phyloP scores from a whole-genome alignment of 306 rosid species.

The Arachis stenosperma region DNA sequence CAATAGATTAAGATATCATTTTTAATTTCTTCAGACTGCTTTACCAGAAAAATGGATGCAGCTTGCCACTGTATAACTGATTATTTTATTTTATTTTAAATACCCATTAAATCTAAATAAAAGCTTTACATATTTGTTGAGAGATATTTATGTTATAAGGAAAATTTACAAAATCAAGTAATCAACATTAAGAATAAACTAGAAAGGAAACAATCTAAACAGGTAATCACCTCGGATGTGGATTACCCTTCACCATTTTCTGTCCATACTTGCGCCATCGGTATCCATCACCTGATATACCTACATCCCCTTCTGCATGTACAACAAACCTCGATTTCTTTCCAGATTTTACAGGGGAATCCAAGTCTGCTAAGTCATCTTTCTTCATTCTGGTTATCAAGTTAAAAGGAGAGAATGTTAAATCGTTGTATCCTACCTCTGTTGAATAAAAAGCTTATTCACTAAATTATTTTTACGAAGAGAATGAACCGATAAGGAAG shows the following conservation, averaged over 20 bases:
- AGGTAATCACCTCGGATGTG: conserved; percentile 78
- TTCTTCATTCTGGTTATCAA: conserved; percentile 77
- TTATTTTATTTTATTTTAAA: background rate
- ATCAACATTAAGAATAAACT: conserved; percentile 26
- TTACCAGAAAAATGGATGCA: background rate
- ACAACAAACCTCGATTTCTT: conserved; percentile 83
- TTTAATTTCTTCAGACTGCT: no score
- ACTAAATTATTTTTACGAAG: background rate
- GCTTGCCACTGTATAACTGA: conserved; percentile 16
- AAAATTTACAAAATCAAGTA: conserved; percentile 27
- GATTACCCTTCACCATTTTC: conserved; percentile 98
- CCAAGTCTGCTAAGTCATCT: conserved; percentile 51
- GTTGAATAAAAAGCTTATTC: conserved; percentile 22
- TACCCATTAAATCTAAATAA: conserved; percentile 24
- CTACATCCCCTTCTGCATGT: conserved; percentile 94
- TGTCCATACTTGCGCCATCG: conserved; percentile 99
- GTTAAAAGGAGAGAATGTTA: conserved; percentile 42
- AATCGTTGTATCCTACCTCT: conserved; percentile 31
- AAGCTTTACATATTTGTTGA: conserved; percentile 16
- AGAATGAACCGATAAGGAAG: conserved; percentile 35
- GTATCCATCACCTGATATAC: conserved; percentile 92
- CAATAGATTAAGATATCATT: no score
- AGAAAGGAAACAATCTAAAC: conserved; percentile 1
- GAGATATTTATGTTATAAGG: conserved; percentile 8
- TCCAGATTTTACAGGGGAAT: conserved; percentile 56